These are phyloP conservation scores for Globisporangium nodosum DNA, from an alignment of 352 stramenopile genomes.

Conservation along the genomic window DNA sequence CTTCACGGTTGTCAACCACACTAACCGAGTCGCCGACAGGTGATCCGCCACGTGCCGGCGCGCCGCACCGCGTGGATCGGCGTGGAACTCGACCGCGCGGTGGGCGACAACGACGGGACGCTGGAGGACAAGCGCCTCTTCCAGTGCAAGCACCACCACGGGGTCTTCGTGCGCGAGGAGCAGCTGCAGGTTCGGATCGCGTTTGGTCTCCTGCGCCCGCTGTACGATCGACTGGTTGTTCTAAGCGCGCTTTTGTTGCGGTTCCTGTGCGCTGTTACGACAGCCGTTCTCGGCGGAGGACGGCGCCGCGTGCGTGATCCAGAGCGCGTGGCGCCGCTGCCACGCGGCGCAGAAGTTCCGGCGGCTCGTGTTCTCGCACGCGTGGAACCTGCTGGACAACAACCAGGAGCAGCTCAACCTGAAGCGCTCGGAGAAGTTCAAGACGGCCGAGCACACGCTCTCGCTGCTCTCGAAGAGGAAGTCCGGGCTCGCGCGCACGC, in stretches of 20 bases:
- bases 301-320: conserved; percentile 64
- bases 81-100: conserved; percentile 78
- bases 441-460: conserved; percentile 76
- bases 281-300: conserved; percentile 79
- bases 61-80: conserved; percentile 57
- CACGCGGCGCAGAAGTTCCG: conserved; percentile 78
- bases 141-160: conserved; percentile 74
- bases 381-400: conserved; percentile 89
- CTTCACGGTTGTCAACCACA: background rate
- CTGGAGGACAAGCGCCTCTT: conserved; percentile 76
- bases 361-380: conserved; percentile 69
- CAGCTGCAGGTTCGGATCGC: conserved; percentile 42
- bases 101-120: conserved; percentile 73
- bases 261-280: background rate
- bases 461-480: conserved; percentile 67
- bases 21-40: conserved; percentile 16
- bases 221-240: too few species aligned
- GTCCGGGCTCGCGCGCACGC: conserved; percentile 24
- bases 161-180: conserved; percentile 81
- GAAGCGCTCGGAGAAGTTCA: conserved; percentile 83
- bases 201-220: background rate
- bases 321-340: conserved; percentile 68
- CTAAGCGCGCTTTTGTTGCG: background rate
- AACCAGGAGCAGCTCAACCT: conserved; percentile 88
- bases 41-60: conserved; percentile 59